Evolutionary conservation across 2,329 filamentous ascomycete species (phyloP), one percentile per base, ranked within the genome.

Genomic region (Ceratocystis destructans): DNA sequence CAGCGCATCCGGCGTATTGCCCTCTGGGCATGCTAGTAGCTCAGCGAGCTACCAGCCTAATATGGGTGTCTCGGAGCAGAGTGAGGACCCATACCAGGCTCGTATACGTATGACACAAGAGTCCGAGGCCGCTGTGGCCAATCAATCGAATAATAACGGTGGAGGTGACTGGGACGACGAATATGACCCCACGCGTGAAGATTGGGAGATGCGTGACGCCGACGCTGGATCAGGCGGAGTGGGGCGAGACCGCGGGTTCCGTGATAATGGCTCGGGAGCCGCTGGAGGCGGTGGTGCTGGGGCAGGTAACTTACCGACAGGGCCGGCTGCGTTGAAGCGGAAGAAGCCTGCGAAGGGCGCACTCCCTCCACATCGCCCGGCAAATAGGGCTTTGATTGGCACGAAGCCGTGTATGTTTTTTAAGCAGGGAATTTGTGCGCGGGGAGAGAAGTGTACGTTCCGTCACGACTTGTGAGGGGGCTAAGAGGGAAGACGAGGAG

Each of bases 381-480:
- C 74, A 69, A 83, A 87, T 71, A 81, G 79, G 68, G 79, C 80
- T 15, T 77, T 85, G 15, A 83, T 85, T 62, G 83, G 85, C 66
- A 87, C 86, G 55, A 85, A 87, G 71, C 80, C 86, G 4, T 90
- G 87, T 73, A 81, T 81, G 22, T 90, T 89, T 73, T 90, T 80
- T 79, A 80, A 83, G 67, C 83, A 87, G 72, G 87, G 87, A 15
- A 86, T 85, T 72, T 90, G 87, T 75, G 83, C 83, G 5, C 86
- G 89, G 72, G 87, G 87, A 25, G 85, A 87, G 45, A 84, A 85
- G 71, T 90, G 87, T 76, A 89, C 87, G 1, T 90, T 87, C 74
- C 80, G 87, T 66, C 87, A 90, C 72, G 85, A 88, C 31, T 3
- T 65, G n/a, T 65, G 33, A 62, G 31, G 22, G 20, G 59, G 28